Percentiles rank a stretch among this genome's conserved stretches.
Evolutionary conservation across 305 asterid species (phyloP).

Genomic region (Petunia hybrid): DNA sequence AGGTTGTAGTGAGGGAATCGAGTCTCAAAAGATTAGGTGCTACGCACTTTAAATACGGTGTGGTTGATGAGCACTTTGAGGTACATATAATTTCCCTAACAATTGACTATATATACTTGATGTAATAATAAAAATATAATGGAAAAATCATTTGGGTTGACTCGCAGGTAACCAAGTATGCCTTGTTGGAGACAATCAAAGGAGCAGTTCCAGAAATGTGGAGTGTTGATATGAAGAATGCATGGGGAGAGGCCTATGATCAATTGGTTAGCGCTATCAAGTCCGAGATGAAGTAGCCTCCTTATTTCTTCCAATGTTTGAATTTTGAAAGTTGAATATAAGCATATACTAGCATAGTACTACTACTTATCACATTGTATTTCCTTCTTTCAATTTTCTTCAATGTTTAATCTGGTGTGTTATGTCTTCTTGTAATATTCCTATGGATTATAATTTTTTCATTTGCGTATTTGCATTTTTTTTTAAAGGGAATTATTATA

Average conservation of each 20-base stretch:
- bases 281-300: slow-evolving; percentile 55
- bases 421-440: neutral
- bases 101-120: neutral
- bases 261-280: slow-evolving; percentile 82
- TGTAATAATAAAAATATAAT: neutral
- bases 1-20: slow-evolving; percentile 72
- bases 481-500: no score
- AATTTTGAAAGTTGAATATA: neutral
- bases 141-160: neutral
- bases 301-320: slow-evolving; percentile 29
- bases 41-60: slow-evolving; percentile 69
- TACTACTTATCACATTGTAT: neutral
- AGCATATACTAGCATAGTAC: neutral
- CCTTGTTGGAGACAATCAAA: slow-evolving; percentile 75
- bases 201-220: slow-evolving; percentile 79
- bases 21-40: slow-evolving; percentile 67
- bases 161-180: slow-evolving; percentile 65
- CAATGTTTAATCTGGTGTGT: no score
- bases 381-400: neutral
- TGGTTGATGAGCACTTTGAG: slow-evolving; percentile 80
- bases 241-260: slow-evolving; percentile 78
- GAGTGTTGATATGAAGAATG: slow-evolving; percentile 76
- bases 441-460: neutral
- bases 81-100: slow-evolving; percentile 37
- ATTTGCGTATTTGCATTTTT: no score